phyloP scores from a whole-genome alignment of 1,284 basidiomycete genomes.

The Waitea zeae region DNA sequence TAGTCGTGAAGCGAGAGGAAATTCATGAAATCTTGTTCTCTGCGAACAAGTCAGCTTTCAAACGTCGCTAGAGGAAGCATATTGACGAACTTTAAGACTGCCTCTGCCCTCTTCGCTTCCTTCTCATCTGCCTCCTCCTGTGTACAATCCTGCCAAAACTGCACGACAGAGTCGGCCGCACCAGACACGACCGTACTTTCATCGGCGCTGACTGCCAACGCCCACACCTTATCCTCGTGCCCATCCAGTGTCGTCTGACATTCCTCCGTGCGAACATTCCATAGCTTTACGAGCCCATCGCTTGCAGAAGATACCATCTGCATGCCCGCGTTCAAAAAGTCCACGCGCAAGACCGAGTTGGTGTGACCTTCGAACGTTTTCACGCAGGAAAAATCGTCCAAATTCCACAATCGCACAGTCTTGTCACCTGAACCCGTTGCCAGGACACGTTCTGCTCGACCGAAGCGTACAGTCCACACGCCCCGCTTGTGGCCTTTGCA shows the following conservation, averaged over 20 bases:
- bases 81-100: slow-evolving; percentile 57
- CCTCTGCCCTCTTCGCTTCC: slow-evolving; percentile 49
- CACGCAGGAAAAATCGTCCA: slow-evolving; percentile 81
- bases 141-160: slow-evolving; percentile 90
- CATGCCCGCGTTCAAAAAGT: slow-evolving; percentile 73
- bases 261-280: slow-evolving; percentile 84
- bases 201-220: slow-evolving; percentile 63
- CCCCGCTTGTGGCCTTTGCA: slow-evolving; percentile 95
- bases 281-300: slow-evolving; percentile 91
- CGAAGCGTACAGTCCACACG: slow-evolving; percentile 90
- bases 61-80: too few relatives aligned
- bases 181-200: slow-evolving; percentile 78
- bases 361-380: slow-evolving; percentile 97
- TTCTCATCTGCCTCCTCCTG: slow-evolving; percentile 62
- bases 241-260: slow-evolving; percentile 85
- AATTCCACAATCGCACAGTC: slow-evolving; percentile 84
- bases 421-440: slow-evolving; percentile 93
- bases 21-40: slow-evolving; percentile 92
- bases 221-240: slow-evolving; percentile 97
- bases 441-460: slow-evolving; percentile 66
- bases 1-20: slow-evolving; percentile 84
- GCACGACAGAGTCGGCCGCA: slow-evolving; percentile 86
- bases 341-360: slow-evolving; percentile 88
- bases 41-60: slow-evolving; percentile 15
- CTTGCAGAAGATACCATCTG: slow-evolving; percentile 83